Base-by-base conservation (phyloP, 805 yeast genomes). In the Candida xiaguanensis region DNA sequence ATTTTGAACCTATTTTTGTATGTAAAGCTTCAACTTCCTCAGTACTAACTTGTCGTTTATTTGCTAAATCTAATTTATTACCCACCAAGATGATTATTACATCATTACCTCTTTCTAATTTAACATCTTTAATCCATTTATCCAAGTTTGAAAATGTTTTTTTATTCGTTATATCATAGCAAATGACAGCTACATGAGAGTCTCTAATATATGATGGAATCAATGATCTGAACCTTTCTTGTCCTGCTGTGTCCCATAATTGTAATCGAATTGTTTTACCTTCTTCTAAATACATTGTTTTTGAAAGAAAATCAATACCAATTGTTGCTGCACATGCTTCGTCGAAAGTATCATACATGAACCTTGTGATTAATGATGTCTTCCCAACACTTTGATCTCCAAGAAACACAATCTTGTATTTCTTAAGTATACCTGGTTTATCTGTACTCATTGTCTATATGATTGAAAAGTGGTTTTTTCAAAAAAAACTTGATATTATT, bases 351-450 rank as follows among this genome's bases (percentile, higher is more conserved):
- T 93, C 98, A 59, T 91, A 91, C 98, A 91, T 91, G 67, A 93
- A 91, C 48, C 98, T 73, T n/a, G 98, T 90, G 50, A 91, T 87
- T 45, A 91, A 74, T 2, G 98, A 91, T 4, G 99, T 91, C 60
- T 91, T 91, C 30, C 99, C 99, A 29, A 91, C 85, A 55, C 93
- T 87, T 61, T 88, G 95, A 61, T 91, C 99, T n/a, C 99, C 99
- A 26, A 91, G 72, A 59, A 91, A 93, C 25, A 91, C 98, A 41
- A 91, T 86, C 65, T 93, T 91, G 59, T 82, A 84, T 60, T 85
- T 85, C 44, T 80, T 68, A 48, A 77, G 63, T 55, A 72, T 68
- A 36, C 54, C 53, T 28, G 61, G 46, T 47, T 61, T 64, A 43
- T 65, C 70, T 22, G 44, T 30, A 23, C 38, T 34, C 42, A 42